Conservation (phyloP, 768 basidiomycete genomes). For the Suillus alpinus region DNA sequence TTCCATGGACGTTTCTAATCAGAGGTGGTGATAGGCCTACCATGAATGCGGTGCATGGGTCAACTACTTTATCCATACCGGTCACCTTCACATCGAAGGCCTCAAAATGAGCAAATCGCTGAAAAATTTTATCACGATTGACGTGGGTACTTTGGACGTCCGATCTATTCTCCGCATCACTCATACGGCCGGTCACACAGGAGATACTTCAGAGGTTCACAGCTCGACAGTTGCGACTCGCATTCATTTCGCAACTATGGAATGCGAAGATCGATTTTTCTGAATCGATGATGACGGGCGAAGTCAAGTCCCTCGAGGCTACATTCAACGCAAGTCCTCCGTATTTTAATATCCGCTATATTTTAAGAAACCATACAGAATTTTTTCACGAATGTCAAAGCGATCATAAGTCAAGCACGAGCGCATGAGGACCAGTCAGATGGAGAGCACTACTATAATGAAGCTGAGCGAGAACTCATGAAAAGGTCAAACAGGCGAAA, state of each 20-base stretch:
- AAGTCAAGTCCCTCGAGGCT: constrained; percentile 81
- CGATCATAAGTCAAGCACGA: constrained; percentile 61
- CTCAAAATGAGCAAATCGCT: constrained; percentile 99
- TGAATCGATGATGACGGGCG: constrained; percentile 82
- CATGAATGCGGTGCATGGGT: constrained; percentile 93
- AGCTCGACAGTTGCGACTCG: constrained; percentile 85
- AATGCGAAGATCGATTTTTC: constrained; percentile 93
- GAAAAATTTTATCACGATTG: constrained; percentile 98
- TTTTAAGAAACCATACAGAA: constrained; percentile 52
- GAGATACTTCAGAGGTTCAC: constrained; percentile 83
- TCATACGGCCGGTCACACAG: constrained; percentile 37
- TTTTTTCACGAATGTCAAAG: constrained; percentile 88
- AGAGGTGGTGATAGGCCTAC: constrained; percentile 64
- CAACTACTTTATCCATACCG: constrained; percentile 98
- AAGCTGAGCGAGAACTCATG: constrained; percentile 66
- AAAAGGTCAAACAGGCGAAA: constrained; percentile 44
- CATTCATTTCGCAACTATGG: constrained; percentile 91
- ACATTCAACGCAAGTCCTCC: constrained; percentile 71
- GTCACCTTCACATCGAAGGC: constrained; percentile 97
- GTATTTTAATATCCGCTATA: constrained; percentile 3
- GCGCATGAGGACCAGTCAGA: constrained; percentile 50
- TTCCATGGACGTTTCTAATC: constrained; percentile 2
- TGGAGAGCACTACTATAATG: constrained; percentile 63
- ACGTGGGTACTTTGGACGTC: constrained; percentile 46
- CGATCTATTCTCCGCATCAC: constrained; percentile 2